These are phyloP conservation scores for Microbotryum silenes-acaulis DNA, from an alignment of 1,284 basidiomycete genomes.

Conservation along the genomic window DNA sequence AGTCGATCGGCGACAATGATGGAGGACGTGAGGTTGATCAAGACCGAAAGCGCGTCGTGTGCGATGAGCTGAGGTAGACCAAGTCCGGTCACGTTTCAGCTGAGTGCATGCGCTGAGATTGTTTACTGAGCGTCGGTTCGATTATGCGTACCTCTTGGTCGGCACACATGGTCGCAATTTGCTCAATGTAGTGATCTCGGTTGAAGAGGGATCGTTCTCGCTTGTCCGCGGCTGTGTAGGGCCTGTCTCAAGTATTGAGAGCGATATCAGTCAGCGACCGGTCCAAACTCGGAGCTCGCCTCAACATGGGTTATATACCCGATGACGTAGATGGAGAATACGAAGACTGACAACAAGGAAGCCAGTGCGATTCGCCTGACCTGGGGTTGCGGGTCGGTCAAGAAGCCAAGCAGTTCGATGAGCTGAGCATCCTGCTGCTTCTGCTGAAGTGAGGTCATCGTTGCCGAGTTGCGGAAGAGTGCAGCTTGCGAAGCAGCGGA, in stretches of 20 bases:
- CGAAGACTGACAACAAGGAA: constrained; percentile 16
- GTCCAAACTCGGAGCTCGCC: not conserved
- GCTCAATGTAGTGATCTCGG: constrained; percentile 24
- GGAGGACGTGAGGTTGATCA: constrained; percentile 90
- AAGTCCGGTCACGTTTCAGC: not conserved
- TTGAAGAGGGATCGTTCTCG: constrained; percentile 30
- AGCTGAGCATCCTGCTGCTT: constrained; percentile 16
- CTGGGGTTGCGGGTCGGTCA: constrained; percentile 22
- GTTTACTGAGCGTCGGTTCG: too few species aligned
- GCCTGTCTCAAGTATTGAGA: constrained; percentile 6
- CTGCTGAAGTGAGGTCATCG: not conserved
- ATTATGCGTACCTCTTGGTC: constrained; percentile 19
- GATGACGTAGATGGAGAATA: not conserved
- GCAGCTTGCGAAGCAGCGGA: too few species aligned
- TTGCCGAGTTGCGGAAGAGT: too few species aligned
- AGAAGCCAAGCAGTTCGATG: constrained; percentile 26
- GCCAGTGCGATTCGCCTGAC: constrained; percentile 30
- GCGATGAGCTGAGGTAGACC: constrained; percentile 61
- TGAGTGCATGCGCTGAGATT: too few species aligned
- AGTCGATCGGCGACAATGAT: constrained; percentile 61
- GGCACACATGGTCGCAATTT: constrained; percentile 29
- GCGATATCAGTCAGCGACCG: not conserved
- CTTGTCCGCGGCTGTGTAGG: constrained; percentile 23
- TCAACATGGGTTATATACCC: not conserved
- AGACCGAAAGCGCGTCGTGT: constrained; percentile 87